These are phyloP conservation scores for Auxenochlorella protothecoides DNA, from an alignment of 139 green algal species.

Conservation along the genomic window DNA sequence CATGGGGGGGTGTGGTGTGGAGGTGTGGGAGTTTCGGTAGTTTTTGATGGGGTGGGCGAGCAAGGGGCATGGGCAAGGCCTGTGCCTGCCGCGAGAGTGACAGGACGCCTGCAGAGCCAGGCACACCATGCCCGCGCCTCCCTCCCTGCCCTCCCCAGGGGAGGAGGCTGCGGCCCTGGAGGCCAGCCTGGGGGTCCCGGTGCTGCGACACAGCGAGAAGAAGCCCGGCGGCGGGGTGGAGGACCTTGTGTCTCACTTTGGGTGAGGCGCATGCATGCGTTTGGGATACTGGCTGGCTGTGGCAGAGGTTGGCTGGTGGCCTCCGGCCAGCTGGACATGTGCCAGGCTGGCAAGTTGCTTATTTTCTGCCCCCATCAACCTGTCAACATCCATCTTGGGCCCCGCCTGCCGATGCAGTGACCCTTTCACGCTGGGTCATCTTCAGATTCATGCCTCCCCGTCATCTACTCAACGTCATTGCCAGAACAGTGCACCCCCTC, in stretches of 20 bases:
- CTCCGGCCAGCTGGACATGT: too few relatives aligned
- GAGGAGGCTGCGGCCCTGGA: slow-evolving; percentile 68
- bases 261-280: slow-evolving; percentile 11
- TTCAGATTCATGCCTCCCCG: too few relatives aligned
- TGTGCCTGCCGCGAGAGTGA: too few relatives aligned
- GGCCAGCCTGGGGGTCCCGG: slow-evolving; percentile 53
- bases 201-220: slow-evolving; percentile 75
- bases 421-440: too few relatives aligned
- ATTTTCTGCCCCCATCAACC: too few relatives aligned
- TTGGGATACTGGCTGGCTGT: not conserved
- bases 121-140: too few relatives aligned
- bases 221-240: slow-evolving; percentile 63
- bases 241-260: slow-evolving; percentile 60
- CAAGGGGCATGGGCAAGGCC: too few relatives aligned
- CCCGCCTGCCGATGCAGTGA: not conserved
- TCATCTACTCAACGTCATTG: not conserved
- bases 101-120: too few relatives aligned
- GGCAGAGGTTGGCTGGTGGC: not conserved
- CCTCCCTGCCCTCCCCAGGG: slow-evolving; percentile 28
- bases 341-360: too few relatives aligned
- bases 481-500: not conserved
- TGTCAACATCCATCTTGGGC: too few relatives aligned
- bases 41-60: too few relatives aligned
- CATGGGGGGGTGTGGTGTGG: not conserved
- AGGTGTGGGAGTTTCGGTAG: too few relatives aligned